Percentiles rank a stretch among this genome's conserved stretches.
phyloP scores from a whole-genome alignment of 352 stramenopile genomes.

The Peronospora destructor region DNA sequence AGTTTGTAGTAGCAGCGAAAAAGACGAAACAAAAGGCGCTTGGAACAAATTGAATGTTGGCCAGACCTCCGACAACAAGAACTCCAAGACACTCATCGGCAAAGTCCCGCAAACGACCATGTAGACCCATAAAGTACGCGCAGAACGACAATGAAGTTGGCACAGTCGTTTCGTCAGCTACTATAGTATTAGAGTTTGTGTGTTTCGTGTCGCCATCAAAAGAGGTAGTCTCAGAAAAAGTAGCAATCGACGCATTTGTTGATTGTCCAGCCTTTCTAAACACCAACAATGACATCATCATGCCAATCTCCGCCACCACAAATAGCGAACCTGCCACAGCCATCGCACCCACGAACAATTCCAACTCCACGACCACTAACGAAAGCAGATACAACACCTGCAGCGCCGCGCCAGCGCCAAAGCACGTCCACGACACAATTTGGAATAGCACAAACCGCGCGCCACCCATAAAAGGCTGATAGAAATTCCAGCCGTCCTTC shows the following conservation, averaged over 20 bases:
- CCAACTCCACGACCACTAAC: constrained; percentile 66
- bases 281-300: constrained; percentile 78
- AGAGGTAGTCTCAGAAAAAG: neutral
- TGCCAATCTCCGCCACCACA: constrained; percentile 61
- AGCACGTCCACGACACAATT: constrained; percentile 73
- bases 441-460: constrained; percentile 69
- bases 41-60: constrained; percentile 65
- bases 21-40: constrained; percentile 46
- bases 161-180: neutral
- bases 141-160: constrained; percentile 7
- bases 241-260: neutral
- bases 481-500: constrained; percentile 79
- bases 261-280: constrained; percentile 29
- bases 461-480: constrained; percentile 75
- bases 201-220: neutral
- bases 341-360: constrained; percentile 75
- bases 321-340: constrained; percentile 53
- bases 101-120: constrained; percentile 35
- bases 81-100: constrained; percentile 50
- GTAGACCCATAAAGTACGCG: constrained; percentile 9
- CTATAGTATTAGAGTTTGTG: neutral
- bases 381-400: constrained; percentile 75
- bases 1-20: constrained; percentile 41
- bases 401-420: constrained; percentile 56
- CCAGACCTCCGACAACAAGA: constrained; percentile 40